Evolutionary conservation across 78 protist species (phyloP).

Genomic region (Polysphondylium violaceum): DNA sequence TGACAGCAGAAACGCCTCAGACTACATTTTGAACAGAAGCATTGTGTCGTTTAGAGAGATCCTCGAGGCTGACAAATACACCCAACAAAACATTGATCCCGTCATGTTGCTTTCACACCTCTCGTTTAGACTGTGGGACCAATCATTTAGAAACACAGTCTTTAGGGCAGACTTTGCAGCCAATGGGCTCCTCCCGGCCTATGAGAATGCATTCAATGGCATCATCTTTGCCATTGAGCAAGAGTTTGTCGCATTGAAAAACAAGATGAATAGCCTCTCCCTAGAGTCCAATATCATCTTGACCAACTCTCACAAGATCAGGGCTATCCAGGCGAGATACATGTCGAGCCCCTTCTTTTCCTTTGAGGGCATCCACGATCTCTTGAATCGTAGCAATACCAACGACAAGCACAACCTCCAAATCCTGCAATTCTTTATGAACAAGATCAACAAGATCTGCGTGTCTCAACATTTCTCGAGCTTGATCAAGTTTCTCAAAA

Average conservation of each 20-base stretch:
- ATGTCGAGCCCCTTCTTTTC: too few relatives aligned
- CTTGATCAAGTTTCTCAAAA: background rate
- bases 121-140: background rate
- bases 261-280: too few relatives aligned
- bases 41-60: slow-evolving; percentile 8
- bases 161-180: background rate
- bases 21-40: background rate
- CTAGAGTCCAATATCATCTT: too few relatives aligned
- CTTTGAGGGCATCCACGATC: too few relatives aligned
- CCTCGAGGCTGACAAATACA: background rate
- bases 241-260: too few relatives aligned
- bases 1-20: background rate
- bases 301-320: too few relatives aligned
- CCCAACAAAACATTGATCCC: background rate
- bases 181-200: background rate
- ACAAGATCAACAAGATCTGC: slow-evolving; percentile 46
- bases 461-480: slow-evolving; percentile 25
- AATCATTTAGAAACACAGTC: background rate
- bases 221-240: background rate
- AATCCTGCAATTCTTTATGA: slow-evolving; percentile 15
- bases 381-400: too few relatives aligned
- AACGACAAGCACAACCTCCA: too few relatives aligned
- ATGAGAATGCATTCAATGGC: background rate
- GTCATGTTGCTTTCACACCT: background rate
- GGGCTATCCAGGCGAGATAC: too few relatives aligned